phyloP scores from a whole-genome alignment of 441 rosid species.

The Croton setiger region DNA sequence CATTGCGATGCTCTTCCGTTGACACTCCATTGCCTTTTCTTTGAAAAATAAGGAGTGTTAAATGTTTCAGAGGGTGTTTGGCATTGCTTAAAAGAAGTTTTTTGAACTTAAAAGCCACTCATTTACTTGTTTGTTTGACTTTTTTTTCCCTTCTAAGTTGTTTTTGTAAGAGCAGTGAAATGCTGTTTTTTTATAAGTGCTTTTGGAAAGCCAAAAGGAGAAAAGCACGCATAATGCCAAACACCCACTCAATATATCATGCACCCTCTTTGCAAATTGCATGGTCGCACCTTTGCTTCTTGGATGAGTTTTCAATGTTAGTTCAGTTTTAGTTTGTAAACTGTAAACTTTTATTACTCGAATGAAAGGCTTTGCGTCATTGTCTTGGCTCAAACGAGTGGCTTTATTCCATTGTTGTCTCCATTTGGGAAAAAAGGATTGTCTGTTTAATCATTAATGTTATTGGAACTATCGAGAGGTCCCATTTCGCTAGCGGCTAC shows the following conservation, averaged over 20 bases:
- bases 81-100: no score
- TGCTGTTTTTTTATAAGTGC: no score
- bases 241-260: not conserved
- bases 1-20: not conserved
- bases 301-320: not conserved
- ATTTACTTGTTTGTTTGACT: no score
- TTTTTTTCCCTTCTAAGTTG: no score
- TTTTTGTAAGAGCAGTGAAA: no score
- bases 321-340: not conserved
- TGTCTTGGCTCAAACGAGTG: not conserved
- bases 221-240: no score
- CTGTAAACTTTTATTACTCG: not conserved
- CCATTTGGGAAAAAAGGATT: not conserved
- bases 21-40: not conserved
- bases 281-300: not conserved
- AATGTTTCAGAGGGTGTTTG: no score
- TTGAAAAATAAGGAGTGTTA: not conserved
- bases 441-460: no score
- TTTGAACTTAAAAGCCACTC: no score
- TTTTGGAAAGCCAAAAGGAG: no score
- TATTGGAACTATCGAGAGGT: no score
- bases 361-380: not conserved
- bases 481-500: no score
- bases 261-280: not conserved
- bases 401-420: not conserved